Evolutionary conservation across 495 filamentous ascomycete genomes (phyloP).

Genomic region (Mycothermus thermophilus): DNA sequence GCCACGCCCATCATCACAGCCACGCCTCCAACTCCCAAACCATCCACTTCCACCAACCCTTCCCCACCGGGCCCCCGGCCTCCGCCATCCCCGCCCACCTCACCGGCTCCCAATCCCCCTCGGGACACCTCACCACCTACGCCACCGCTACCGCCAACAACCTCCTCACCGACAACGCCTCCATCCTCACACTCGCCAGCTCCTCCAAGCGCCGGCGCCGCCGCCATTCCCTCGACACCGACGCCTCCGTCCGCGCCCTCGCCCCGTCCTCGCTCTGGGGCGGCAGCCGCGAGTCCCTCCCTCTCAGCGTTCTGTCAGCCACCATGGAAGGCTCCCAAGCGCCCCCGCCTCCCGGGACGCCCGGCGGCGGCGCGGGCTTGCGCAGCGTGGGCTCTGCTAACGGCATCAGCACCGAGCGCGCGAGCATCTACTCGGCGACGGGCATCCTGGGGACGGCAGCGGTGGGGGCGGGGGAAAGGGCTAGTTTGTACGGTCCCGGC

Average conservation of each 20-base stretch:
- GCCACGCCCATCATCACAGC: slow-evolving; percentile 29
- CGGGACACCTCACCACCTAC: slow-evolving; percentile 68
- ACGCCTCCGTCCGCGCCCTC: slow-evolving; percentile 85
- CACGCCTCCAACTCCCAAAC: slow-evolving; percentile 36
- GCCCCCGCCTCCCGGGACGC: slow-evolving; percentile 27
- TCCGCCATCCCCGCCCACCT: slow-evolving; percentile 75
- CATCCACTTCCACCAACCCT: slow-evolving; percentile 80
- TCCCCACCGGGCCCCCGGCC: slow-evolving; percentile 58
- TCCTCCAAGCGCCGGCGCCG: slow-evolving; percentile 85
- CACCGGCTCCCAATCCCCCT: slow-evolving; percentile 31
- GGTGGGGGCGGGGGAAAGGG: slow-evolving; percentile 52
- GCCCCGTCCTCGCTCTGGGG: slow-evolving; percentile 88
- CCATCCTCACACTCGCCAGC: slow-evolving; percentile 89
- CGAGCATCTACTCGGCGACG: slow-evolving; percentile 74
- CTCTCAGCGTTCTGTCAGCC: slow-evolving; percentile 74
- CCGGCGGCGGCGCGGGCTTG: slow-evolving; percentile 49
- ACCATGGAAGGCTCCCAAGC: slow-evolving; percentile 41
- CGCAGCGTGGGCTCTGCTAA: no score
- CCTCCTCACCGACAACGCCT: slow-evolving; percentile 84
- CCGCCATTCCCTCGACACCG: slow-evolving; percentile 82
- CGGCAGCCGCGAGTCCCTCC: slow-evolving; percentile 73
- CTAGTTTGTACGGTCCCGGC: slow-evolving; percentile 53
- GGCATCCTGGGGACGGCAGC: slow-evolving; percentile 37
- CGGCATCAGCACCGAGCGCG: slow-evolving; percentile 63
- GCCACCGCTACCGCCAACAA: slow-evolving; percentile 81